Conservation (phyloP, 2,329 filamentous ascomycete species). For the Claviceps monticola region DNA sequence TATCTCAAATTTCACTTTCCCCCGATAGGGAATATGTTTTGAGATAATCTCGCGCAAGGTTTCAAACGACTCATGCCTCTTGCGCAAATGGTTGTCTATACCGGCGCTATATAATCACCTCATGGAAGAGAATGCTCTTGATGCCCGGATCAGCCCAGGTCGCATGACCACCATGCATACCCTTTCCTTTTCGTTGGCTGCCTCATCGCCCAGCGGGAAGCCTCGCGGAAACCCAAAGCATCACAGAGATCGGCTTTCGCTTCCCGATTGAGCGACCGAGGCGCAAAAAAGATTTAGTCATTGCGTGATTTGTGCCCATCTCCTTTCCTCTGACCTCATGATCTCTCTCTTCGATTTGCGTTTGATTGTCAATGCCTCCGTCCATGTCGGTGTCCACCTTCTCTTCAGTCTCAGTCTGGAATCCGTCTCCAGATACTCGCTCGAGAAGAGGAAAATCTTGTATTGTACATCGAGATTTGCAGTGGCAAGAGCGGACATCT, state of each 20-base stretch:
- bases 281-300: not conserved
- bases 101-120: not conserved
- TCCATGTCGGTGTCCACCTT: too few relatives aligned
- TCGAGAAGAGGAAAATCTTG: too few relatives aligned
- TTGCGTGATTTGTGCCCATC: not conserved
- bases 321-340: not conserved
- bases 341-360: not conserved
- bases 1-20: not conserved
- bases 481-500: too few relatives aligned
- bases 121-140: not conserved
- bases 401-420: too few relatives aligned
- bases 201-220: not conserved
- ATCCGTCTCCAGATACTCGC: too few relatives aligned
- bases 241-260: not conserved
- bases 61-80: not conserved
- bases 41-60: not conserved
- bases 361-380: too few relatives aligned
- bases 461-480: too few relatives aligned
- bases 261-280: not conserved
- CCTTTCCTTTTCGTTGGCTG: not conserved
- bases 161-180: not conserved
- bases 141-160: not conserved
- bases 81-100: not conserved
- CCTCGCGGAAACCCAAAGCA: not conserved
- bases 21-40: not conserved